Conservation (phyloP, 2,329 filamentous ascomycete genomes). For the Fusarium aywerte region DNA sequence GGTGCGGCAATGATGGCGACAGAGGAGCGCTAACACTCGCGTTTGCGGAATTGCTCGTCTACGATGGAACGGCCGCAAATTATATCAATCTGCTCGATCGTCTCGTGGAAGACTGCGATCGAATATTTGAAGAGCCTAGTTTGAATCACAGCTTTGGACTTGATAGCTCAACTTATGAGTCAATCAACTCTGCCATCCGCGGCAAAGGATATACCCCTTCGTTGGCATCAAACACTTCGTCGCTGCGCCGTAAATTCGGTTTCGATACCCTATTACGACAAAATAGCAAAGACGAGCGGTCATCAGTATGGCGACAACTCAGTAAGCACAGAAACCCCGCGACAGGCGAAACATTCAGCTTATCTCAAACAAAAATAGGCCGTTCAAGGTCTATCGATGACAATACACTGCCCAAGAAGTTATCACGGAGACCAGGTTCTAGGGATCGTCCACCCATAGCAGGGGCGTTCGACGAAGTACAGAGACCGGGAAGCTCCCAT, state of each 20-base stretch:
- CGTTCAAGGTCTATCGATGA: conserved; percentile 82
- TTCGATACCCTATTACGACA: conserved; percentile 80
- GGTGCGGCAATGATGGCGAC: conserved; percentile 90
- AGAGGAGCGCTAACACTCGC: conserved; percentile 87
- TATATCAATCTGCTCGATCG: conserved; percentile 91
- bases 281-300: conserved; percentile 80
- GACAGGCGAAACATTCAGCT: conserved; percentile 69
- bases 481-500: conserved; percentile 68
- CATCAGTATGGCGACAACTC: conserved; percentile 86
- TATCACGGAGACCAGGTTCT: conserved; percentile 62
- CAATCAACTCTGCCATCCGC: conserved; percentile 65
- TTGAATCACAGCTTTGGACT: conserved; percentile 55
- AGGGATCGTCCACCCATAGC: conserved; percentile 70
- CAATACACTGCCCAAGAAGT: conserved; percentile 60
- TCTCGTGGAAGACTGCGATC: conserved; percentile 88
- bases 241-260: conserved; percentile 84
- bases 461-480: conserved; percentile 69
- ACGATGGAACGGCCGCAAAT: conserved; percentile 78
- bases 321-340: conserved; percentile 79
- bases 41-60: conserved; percentile 87
- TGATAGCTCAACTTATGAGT: conserved; percentile 63
- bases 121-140: conserved; percentile 78
- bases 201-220: conserved; percentile 76
- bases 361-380: conserved; percentile 73
- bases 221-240: conserved; percentile 86